Conservation (phyloP, 768 basidiomycete species). For the Coprinopsis cinerea region DNA sequence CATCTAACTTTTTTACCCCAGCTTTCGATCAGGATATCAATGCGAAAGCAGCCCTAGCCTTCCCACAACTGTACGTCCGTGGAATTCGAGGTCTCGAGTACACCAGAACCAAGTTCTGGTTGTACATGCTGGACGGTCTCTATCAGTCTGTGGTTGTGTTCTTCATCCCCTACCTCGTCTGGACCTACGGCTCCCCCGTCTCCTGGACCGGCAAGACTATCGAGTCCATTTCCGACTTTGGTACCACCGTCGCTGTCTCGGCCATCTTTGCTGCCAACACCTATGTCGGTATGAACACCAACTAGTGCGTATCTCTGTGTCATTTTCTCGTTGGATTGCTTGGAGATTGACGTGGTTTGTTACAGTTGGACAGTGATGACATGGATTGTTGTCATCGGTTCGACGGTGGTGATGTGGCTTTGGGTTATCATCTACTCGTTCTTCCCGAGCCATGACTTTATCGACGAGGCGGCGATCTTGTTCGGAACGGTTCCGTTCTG, state of each 20-base stretch:
- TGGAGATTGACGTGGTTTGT: slow-evolving; percentile 17
- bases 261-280: slow-evolving; percentile 87
- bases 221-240: slow-evolving; percentile 80
- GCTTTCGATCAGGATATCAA: slow-evolving; percentile 97
- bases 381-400: slow-evolving; percentile 76
- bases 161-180: slow-evolving; percentile 77
- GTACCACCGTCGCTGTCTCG: slow-evolving; percentile 83
- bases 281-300: slow-evolving; percentile 84
- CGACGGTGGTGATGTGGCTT: slow-evolving; percentile 73
- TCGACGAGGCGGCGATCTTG: slow-evolving; percentile 64
- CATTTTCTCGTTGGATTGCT: slow-evolving; percentile 6
- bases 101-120: slow-evolving; percentile 87
- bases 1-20: slow-evolving; percentile 20
- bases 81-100: slow-evolving; percentile 94
- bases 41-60: slow-evolving; percentile 82
- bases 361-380: slow-evolving; percentile 77
- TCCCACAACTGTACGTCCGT: slow-evolving; percentile 92
- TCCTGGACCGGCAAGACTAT: slow-evolving; percentile 80
- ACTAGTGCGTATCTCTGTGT: slow-evolving; percentile 60
- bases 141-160: slow-evolving; percentile 88
- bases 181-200: slow-evolving; percentile 55
- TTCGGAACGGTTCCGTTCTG: slow-evolving; percentile 82
- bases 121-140: slow-evolving; percentile 90
- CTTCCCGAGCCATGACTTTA: slow-evolving; percentile 67
- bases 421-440: slow-evolving; percentile 89